phyloP scores from a whole-genome alignment of 345 rosid genomes.

The Boechera divaricarpa region DNA sequence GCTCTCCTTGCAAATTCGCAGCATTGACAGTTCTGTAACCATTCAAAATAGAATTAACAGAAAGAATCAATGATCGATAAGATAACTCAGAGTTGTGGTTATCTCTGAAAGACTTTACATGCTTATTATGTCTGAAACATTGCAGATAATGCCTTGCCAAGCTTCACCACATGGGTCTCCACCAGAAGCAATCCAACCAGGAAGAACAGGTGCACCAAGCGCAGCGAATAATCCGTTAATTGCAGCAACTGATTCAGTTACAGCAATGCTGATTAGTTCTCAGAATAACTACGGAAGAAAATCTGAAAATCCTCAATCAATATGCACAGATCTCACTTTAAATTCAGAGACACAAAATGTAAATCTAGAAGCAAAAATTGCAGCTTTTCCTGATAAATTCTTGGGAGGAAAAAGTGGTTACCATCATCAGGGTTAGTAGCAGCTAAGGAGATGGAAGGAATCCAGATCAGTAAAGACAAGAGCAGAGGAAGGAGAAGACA shows the following conservation, averaged over 20 bases:
- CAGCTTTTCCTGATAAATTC: not conserved
- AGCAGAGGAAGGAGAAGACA: slow-evolving; percentile 46
- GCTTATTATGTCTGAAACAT: slow-evolving; percentile 57
- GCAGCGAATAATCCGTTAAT: slow-evolving; percentile 75
- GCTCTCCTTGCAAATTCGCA: slow-evolving; percentile 92
- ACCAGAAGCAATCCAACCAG: slow-evolving; percentile 89
- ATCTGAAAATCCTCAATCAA: slow-evolving; percentile 20
- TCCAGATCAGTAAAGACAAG: slow-evolving; percentile 64
- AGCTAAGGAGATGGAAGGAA: slow-evolving; percentile 57
- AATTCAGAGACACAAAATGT: slow-evolving; percentile 17
- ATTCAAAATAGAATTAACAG: slow-evolving; percentile 1
- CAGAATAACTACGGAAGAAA: not conserved
- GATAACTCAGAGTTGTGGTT: not conserved
- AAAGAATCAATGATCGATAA: not conserved
- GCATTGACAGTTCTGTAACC: slow-evolving; percentile 74
- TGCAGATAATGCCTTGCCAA: slow-evolving; percentile 93
- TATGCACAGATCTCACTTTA: slow-evolving; percentile 36
- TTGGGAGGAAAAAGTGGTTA: slow-evolving; percentile 33
- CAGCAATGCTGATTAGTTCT: slow-evolving; percentile 48
- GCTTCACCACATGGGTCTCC: slow-evolving; percentile 96
- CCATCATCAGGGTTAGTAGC: slow-evolving; percentile 83
- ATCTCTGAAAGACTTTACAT: slow-evolving; percentile 52
- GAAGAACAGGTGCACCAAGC: slow-evolving; percentile 76
- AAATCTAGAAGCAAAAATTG: slow-evolving; percentile 14
- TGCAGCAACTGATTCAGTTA: slow-evolving; percentile 74